phyloP scores from a whole-genome alignment of 75 land plant species.

The Isoetes taiwanensis region DNA sequence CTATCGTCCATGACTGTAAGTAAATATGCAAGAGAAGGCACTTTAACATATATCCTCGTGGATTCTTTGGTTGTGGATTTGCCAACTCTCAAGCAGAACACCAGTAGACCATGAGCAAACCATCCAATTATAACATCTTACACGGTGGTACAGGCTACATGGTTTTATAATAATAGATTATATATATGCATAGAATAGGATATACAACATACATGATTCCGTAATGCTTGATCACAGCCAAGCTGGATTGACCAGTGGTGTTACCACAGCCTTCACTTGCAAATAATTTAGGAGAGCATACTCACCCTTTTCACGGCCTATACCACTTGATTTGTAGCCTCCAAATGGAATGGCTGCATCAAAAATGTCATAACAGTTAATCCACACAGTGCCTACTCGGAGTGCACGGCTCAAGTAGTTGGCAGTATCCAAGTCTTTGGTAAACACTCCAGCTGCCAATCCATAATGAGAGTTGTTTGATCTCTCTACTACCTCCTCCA shows the following conservation, averaged over 20 bases:
- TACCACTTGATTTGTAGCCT: slow-evolving; percentile 91
- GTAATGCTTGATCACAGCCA: too few species aligned
- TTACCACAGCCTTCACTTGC: slow-evolving; percentile 78
- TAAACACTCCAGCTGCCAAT: slow-evolving; percentile 90
- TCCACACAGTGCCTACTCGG: slow-evolving; percentile 73
- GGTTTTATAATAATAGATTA: too few species aligned
- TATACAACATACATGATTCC: too few species aligned
- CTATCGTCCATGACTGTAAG: too few species aligned
- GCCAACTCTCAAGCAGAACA: too few species aligned
- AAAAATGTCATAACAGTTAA: slow-evolving; percentile 76
- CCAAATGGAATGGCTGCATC: slow-evolving; percentile 95
- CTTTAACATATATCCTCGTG: too few species aligned
- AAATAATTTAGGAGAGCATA: slow-evolving; percentile 67
- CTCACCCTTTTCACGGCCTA: slow-evolving; percentile 82
- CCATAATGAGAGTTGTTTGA: slow-evolving; percentile 69
- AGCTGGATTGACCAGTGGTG: slow-evolving; percentile 43
- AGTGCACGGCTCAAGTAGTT: slow-evolving; percentile 63
- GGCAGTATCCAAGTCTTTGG: slow-evolving; percentile 52
- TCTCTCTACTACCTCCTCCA: slow-evolving; percentile 58
- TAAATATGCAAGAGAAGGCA: too few species aligned
- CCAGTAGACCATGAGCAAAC: too few species aligned
- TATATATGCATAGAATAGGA: too few species aligned
- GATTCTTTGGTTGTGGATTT: too few species aligned
- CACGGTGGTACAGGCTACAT: too few species aligned
- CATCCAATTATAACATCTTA: too few species aligned